Evolutionary conservation across 148 eudicot species (phyloP), one percentile per base, ranked within the genome.

Genomic region (Fagopyrum homotropicum): DNA sequence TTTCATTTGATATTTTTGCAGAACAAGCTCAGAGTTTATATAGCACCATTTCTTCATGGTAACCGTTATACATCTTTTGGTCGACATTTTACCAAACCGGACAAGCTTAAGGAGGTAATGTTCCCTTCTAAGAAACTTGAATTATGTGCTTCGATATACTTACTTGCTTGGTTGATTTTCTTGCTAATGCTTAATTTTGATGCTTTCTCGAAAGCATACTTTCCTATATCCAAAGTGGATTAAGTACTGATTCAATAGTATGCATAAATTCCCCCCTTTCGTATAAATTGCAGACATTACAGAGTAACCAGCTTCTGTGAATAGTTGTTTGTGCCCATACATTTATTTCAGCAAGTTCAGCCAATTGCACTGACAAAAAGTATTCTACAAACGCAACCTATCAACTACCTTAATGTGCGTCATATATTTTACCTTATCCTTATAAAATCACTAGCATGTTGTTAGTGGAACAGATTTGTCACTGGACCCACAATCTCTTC

Each of bases 11-110:
- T 63, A 45, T 77, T 75, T 84, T 78, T 84, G 79, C 85, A 95
- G 98, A 76, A 75, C 73, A 90, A 85, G 82, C 85, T 95, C 75
- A 85, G 63, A 83, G 89, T 95, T 46, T 86, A 88, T 81, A 88
- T 95, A 78, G 80, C 97, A 52, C 98, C 97, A 61, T 90, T 95
- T 81, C 78, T 95, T 4, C 40, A 82, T 89, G 98, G 98, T 75
- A 80, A 83, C 86, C 92, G 97, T 66, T 95, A 95, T 72, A 90
- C 98, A 35, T 95, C 98, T 22, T 92, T 80, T 80, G 97, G 97
- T 72, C 96, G 98, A 64, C 96, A 95, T 84, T 95, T 95, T 72
- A 90, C 96, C 51, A 89, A 89, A 78, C 69, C 77, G 74, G 90
- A 89, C 46, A 92, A 92, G 84, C 90, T 95, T 69, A 77, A 85